Conservation (phyloP, 768 basidiomycete genomes). For the Trametes punicea region DNA sequence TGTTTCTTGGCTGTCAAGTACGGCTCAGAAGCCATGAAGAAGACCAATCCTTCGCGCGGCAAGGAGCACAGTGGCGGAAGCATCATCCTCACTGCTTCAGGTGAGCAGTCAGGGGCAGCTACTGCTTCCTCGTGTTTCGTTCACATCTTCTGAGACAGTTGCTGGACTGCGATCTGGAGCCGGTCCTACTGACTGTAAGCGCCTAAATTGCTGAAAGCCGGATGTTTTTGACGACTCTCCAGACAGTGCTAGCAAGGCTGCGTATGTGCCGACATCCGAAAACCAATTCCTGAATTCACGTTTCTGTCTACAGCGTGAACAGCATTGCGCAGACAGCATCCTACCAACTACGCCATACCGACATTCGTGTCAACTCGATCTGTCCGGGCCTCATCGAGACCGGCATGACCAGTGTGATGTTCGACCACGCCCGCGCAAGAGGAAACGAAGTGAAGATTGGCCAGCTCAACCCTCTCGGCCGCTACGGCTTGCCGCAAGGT, state of each 20-base stretch:
- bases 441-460: conserved; percentile 79
- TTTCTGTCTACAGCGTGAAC: conserved; percentile 57
- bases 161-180: conserved; percentile 83
- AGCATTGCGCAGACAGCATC: conserved; percentile 81
- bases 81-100: conserved; percentile 84
- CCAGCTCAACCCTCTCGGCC: conserved; percentile 75
- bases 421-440: conserved; percentile 70
- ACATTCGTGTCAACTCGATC: conserved; percentile 85
- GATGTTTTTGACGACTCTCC: conserved; percentile 6
- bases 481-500: conserved; percentile 84
- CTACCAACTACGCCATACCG: conserved; percentile 75
- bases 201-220: neutral
- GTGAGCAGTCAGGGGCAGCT: conserved; percentile 46
- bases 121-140: no score
- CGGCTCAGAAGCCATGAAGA: conserved; percentile 78
- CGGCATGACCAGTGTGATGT: conserved; percentile 79
- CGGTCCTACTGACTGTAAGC: conserved; percentile 77
- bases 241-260: conserved; percentile 94
- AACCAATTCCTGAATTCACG: neutral
- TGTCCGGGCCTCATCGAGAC: conserved; percentile 95
- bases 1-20: conserved; percentile 89
- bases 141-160: no score
- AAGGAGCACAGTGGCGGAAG: conserved; percentile 73
- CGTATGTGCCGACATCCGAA: conserved; percentile 40
- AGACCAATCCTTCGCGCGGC: conserved; percentile 59